Conservation (phyloP, 1,284 basidiomycete genomes). For the Laetiporus sulphureus region DNA sequence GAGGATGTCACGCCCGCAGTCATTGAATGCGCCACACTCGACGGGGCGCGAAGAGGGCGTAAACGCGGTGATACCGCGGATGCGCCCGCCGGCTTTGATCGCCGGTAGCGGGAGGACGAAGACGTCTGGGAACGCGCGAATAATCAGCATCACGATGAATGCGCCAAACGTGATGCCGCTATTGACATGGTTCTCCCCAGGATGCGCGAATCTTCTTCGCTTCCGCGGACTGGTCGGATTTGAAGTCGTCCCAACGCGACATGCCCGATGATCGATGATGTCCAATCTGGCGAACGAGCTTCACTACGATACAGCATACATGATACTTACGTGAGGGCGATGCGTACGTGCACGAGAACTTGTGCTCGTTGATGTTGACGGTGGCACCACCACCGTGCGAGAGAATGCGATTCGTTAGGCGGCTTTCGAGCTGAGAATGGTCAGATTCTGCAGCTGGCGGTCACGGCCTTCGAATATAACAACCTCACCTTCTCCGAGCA, state of each 20-base stretch:
- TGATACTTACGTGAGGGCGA: neutral
- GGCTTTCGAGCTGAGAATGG: slow-evolving; percentile 16
- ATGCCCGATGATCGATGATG: slow-evolving; percentile 23
- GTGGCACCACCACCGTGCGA: slow-evolving; percentile 17
- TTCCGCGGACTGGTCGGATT: slow-evolving; percentile 17
- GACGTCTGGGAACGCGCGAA: slow-evolving; percentile 17
- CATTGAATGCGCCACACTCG: slow-evolving; percentile 15
- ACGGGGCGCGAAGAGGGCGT: slow-evolving; percentile 17
- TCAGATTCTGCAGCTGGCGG: neutral
- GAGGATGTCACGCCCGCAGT: slow-evolving; percentile 18
- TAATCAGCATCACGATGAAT: slow-evolving; percentile 22
- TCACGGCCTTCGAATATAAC: too few species aligned
- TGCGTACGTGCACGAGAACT: slow-evolving; percentile 20
- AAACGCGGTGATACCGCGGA: slow-evolving; percentile 18
- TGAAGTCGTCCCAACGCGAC: slow-evolving; percentile 23
- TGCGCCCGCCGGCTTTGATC: slow-evolving; percentile 19
- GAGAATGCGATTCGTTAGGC: slow-evolving; percentile 19
- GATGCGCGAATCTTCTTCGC: slow-evolving; percentile 19
- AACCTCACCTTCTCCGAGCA: slow-evolving; percentile 22
- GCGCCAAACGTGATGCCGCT: slow-evolving; percentile 17
- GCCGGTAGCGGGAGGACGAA: slow-evolving; percentile 17
- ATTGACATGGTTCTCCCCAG: slow-evolving; percentile 20
- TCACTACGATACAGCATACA: neutral
- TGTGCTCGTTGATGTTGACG: slow-evolving; percentile 20
- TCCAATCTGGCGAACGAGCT: slow-evolving; percentile 13